A percentile compares a stretch with the other conserved stretches of the same genome.
Conservation (phyloP, 495 filamentous ascomycete species). For the Hypoxylon subgilvum region DNA sequence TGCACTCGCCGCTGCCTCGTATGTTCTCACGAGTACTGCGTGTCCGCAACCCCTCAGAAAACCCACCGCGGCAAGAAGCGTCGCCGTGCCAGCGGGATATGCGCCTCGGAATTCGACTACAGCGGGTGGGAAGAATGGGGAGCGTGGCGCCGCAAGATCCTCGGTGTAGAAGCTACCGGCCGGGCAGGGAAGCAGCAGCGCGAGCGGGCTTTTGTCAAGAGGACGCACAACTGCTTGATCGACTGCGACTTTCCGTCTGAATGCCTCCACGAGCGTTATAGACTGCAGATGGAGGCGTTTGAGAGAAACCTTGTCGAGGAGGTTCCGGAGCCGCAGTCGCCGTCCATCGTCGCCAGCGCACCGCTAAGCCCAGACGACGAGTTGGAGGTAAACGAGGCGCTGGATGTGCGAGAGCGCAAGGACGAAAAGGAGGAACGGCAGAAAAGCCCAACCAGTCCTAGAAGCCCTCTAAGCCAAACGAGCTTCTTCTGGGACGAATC, state of each 20-base stretch:
- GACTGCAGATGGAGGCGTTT: constrained; percentile 21
- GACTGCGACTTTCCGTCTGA: constrained; percentile 55
- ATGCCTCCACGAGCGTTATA: constrained; percentile 44
- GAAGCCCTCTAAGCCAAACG: constrained; percentile 28
- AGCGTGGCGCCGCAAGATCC: constrained; percentile 45
- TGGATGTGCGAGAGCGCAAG: not conserved
- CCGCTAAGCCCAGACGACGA: constrained; percentile 22
- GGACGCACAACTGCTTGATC: constrained; percentile 44
- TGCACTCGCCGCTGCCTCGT: constrained; percentile 54
- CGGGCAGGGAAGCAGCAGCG: constrained; percentile 11
- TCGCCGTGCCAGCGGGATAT: constrained; percentile 21
- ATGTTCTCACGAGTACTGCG: constrained; percentile 53
- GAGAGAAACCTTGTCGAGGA: constrained; percentile 9
- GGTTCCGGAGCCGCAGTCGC: constrained; percentile 3
- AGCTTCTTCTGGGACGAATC: constrained; percentile 29
- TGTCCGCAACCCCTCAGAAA: constrained; percentile 13
- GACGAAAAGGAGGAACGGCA: not conserved
- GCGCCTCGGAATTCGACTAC: constrained; percentile 52
- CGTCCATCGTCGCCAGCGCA: not conserved
- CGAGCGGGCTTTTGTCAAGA: constrained; percentile 34
- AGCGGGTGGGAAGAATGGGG: constrained; percentile 49
- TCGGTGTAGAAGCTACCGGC: constrained; percentile 24
- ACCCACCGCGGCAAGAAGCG: constrained; percentile 26
- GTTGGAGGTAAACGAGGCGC: constrained; percentile 11
- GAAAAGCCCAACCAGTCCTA: constrained; percentile 21